Evolutionary conservation across 495 filamentous ascomycete genomes (phyloP), one percentile per base, ranked within the genome.

Genomic region (Chaetomidium leptoderma): DNA sequence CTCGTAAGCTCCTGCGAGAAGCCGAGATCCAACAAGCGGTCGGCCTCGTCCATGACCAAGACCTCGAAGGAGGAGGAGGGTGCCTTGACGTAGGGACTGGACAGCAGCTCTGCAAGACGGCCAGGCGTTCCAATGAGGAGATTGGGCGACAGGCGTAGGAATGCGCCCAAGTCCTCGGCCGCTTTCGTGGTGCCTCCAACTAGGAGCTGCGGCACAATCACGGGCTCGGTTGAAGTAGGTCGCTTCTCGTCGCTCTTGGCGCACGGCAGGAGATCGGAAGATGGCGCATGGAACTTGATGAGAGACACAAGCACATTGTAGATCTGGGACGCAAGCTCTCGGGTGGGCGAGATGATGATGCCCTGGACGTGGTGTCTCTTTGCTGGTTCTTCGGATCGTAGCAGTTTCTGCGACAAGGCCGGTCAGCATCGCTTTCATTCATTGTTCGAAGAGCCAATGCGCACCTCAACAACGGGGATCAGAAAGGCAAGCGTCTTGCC

Each of bases 401-500:
- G 73, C 24, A 97, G 78, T 60, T 87, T 88, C 69, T 70, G 47
- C 33, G 10, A 9, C 2, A 16, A 23, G 9, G 1, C 14, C 19
- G 4, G 47, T 58, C 9, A 51, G 55, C 17, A 17, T 21, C 0
- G 8, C 10, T 4, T 8, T 13, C 52, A 9, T 23, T 9, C 3
- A 2, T 0, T 40, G 3, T 1, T 0, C 3, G 6, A 17, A 29
- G 24, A 19, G 30, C 6, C 3, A 10, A 43, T 14, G n/a, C 52
- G 29, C 39, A 68, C 67, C 59, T 96, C 90, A 13, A 97, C 79
- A 2, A 97, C 74, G 0, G 93, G 93, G 26, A 98, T 88, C 45
- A 98, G 72, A 65, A 93, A 97, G 2, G 91, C 86, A 40, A 97
- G 74, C 0, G 93, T 97, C 72, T 98, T 98, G 43, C 93, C 93